Base-by-base conservation (phyloP, 1,284 basidiomycete genomes). In the Leccinum subrobustum region DNA sequence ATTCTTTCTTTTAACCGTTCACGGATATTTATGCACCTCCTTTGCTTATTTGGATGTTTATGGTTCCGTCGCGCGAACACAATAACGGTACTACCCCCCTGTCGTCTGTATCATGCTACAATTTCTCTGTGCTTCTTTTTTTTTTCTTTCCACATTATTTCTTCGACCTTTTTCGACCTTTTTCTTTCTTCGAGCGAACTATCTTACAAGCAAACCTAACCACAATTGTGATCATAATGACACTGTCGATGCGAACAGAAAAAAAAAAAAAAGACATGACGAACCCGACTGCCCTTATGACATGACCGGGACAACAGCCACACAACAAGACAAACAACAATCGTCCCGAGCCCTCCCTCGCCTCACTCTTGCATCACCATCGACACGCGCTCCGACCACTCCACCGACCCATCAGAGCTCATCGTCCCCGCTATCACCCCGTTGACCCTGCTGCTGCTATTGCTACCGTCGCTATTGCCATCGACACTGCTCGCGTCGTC, bases 21-120 rank as follows among this genome's bases (percentile, higher is more conserved):
- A 42, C 18, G 52, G 62, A 64, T 75, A 76, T 75, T 70, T 73
- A 73, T 64, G 52, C 39, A 33, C 29, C 31, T 14, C 12, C 16
- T 63, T 20, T 69, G 63, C 63, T 76, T 76, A 76, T 73, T 75
- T 58, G 72, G 64, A 65, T 75, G 57, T 69, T 72, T 57, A 61
- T 16, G 56, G 4, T 51, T 14, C 27, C 11, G 18, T 23, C 33
- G 33, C 4, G 18, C 29, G 42, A 44, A 44, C 42, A 11, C n/a
- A 47, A 37, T 23, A 56, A 67, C 59, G 63, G 29, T 66, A 60
- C 65, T 73, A 73, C 42, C 62, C 51, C 6, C 27, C 27, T 58
- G 55, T 58, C 20, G 52, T 51, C 20, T 71, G 62, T 71, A 72
- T 63, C 39, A 27, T 68, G 71, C 66, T 61, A 39, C 56, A 65